Evolutionary conservation across 2,329 filamentous ascomycete species (phyloP).

Genomic region (Botrytis hyacinthi): DNA sequence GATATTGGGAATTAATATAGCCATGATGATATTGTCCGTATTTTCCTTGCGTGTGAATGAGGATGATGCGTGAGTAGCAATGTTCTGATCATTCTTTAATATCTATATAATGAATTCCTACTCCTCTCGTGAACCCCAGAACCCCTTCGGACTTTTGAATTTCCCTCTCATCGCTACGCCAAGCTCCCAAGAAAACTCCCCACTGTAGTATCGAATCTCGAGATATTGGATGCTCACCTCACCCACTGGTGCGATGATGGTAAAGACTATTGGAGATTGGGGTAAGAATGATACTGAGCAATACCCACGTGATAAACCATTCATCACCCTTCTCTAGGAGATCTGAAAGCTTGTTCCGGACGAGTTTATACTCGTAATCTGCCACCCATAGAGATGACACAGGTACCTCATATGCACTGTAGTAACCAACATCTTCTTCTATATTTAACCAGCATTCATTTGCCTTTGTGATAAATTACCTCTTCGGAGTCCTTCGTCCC

Average conservation of each 20-base stretch:
- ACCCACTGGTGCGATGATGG: no score
- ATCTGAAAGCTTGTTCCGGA: neutral
- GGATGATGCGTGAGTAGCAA: neutral
- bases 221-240: neutral
- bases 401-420: neutral
- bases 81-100: neutral
- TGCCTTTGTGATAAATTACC: neutral
- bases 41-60: neutral
- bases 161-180: neutral
- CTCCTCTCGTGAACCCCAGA: neutral
- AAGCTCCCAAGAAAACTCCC: neutral
- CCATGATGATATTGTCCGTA: neutral
- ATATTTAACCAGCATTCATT: neutral
- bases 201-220: neutral
- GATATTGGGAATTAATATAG: neutral
- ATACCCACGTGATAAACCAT: neutral
- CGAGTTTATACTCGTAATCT: neutral
- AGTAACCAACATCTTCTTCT: neutral
- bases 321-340: neutral
- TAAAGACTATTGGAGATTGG: neutral
- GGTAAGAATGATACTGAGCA: neutral
- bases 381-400: neutral
- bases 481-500: neutral
- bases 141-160: neutral
- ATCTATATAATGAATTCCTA: conserved; percentile 1